Evolutionary conservation across 805 yeast species (phyloP).

Genomic region (Wickerhamiella sorbophila): DNA sequence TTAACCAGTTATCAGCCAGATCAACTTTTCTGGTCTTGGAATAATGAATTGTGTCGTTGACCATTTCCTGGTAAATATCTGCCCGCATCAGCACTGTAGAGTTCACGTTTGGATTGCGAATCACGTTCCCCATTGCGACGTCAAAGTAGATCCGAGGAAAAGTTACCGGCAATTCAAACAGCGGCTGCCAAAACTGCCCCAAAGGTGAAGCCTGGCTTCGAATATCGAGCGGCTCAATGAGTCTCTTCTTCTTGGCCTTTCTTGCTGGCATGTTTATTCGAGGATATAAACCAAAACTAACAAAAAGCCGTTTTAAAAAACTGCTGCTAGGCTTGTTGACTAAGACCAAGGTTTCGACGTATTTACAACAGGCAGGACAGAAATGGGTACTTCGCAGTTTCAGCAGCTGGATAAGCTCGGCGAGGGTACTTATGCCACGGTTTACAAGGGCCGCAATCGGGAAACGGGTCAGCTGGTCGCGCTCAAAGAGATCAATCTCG

Average conservation of each 20-base stretch:
- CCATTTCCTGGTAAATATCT: constrained; percentile 36
- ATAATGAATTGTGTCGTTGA: constrained; percentile 5
- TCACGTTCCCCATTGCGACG: constrained; percentile 63
- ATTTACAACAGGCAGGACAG: too few species aligned
- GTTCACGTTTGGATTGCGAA: constrained; percentile 75
- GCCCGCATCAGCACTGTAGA: constrained; percentile 85
- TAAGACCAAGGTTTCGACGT: too few species aligned
- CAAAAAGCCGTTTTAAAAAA: too few species aligned
- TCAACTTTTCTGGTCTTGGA: neutral
- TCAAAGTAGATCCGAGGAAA: constrained; percentile 37
- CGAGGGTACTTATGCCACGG: constrained; percentile 97
- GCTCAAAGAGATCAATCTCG: constrained; percentile 83
- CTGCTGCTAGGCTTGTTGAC: too few species aligned
- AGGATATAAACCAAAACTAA: too few species aligned
- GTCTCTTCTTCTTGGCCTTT: constrained; percentile 22
- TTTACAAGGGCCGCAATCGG: constrained; percentile 81
- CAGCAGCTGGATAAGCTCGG: constrained; percentile 57
- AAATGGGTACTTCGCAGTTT: constrained; percentile 22
- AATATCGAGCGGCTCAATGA: constrained; percentile 26
- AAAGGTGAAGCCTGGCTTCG: constrained; percentile 30
- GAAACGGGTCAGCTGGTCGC: constrained; percentile 86
- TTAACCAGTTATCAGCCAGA: constrained; percentile 7
- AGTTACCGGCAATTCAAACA: constrained; percentile 28
- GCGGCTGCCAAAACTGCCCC: constrained; percentile 50
- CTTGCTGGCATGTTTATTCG: neutral